Base-by-base conservation (phyloP, 805 yeast genomes). In the Yarrowia sp. region DNA sequence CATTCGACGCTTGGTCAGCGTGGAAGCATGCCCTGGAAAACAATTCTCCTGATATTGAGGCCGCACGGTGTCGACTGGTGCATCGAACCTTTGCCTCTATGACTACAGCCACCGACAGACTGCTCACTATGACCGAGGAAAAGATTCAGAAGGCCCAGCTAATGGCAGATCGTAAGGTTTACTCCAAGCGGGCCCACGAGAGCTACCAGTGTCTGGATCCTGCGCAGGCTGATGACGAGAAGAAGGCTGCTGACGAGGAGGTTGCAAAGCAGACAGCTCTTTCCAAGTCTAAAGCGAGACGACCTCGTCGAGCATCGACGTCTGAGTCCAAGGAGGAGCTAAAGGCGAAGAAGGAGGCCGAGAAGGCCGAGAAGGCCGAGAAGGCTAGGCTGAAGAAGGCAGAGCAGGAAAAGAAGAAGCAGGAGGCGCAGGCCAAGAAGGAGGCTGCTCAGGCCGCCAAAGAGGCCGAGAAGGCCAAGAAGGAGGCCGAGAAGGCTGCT, bases 21-120 rank as follows among this genome's bases (percentile, higher is more conserved):
- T 56, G 64, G 64, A 56, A n/a, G n/a, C 5, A 3, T 8, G 64
- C 64, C n/a, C 64, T 42, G 22, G 38, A 22, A 22, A 22, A 15
- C 22, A 56, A 56, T 22, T 40, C 48, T 8, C 63, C 36, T 8
- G 38, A 26, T 12, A 12, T 42, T n/a, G 64, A 56, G 40, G 7
- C 2, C 11, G 22, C 22, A 2, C 40, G 64, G 5, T 26, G 32
- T 11, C 26, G 8, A 2, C 64, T 56, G 14, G 64, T 56, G 11
- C 48, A n/a, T 3, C 7, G 19, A 26, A 42, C 5, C 41, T 56
- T 56, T 16, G 40, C 41, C n/a, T 40, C 41, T 2, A n/a, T 56
- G 64, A 41, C 49, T 2, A 41, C 42, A 11, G 49, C 49, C 3
- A n/a, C 49, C n/a, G 7, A 11, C 16, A n/a, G 5, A 11, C 41